These are phyloP conservation scores for Suillus ampliporus DNA, from an alignment of 768 basidiomycete genomes.

Conservation along the genomic window DNA sequence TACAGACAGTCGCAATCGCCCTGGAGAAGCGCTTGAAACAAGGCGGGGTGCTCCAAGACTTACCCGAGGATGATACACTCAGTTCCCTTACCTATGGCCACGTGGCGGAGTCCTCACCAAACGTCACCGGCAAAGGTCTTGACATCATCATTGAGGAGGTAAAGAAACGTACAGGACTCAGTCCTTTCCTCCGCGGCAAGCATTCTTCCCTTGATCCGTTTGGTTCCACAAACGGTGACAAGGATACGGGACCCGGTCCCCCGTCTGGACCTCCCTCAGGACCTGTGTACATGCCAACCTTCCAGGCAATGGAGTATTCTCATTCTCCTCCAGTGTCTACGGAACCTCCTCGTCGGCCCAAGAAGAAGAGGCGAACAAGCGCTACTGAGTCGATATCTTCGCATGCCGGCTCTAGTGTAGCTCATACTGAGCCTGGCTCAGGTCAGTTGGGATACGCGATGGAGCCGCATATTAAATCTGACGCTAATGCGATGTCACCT, in stretches of 20 bases:
- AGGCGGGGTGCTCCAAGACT: conserved; percentile 38
- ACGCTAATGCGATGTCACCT: conserved; percentile 38
- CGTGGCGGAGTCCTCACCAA: conserved; percentile 41
- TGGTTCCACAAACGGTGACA: conserved; percentile 45
- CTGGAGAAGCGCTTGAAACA: conserved; percentile 46
- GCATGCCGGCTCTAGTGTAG: conserved; percentile 33
- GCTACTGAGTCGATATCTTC: conserved; percentile 42
- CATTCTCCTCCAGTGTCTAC: conserved; percentile 40
- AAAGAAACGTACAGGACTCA: conserved; percentile 52
- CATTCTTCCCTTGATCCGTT: conserved; percentile 57
- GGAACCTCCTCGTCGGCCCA: conserved; percentile 39
- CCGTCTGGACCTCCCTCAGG: conserved; percentile 29
- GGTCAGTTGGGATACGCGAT: conserved; percentile 11
- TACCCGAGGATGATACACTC: conserved; percentile 25
- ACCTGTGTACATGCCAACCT: conserved; percentile 47
- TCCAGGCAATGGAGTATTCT: conserved; percentile 45
- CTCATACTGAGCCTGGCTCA: background rate
- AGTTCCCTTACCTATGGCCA: conserved; percentile 24
- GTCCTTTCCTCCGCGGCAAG: conserved; percentile 56
- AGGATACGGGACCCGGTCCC: conserved; percentile 37
- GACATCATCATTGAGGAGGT: conserved; percentile 54
- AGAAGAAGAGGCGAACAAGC: conserved; percentile 43
- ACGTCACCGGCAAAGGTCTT: conserved; percentile 54
- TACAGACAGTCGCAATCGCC: conserved; percentile 46
- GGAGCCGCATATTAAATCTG: conserved; percentile 40